Percentiles rank a stretch among this genome's conserved stretches.
These are phyloP conservation scores for Pyrenochaeta sp. DNA, from an alignment of 2,329 filamentous ascomycete species.

Conservation along the genomic window DNA sequence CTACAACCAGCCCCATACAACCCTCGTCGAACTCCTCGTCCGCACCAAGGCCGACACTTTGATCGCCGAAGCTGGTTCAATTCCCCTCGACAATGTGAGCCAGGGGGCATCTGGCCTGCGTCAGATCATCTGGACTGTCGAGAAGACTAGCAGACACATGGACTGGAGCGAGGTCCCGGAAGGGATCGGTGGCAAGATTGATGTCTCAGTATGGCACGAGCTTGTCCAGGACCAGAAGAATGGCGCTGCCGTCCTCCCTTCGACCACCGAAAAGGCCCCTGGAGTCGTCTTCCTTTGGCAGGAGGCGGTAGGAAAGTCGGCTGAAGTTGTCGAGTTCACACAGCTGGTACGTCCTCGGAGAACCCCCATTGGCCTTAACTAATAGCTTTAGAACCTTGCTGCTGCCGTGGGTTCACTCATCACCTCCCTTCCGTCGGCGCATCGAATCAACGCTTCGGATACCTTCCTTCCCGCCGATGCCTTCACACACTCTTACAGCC, in stretches of 20 bases:
- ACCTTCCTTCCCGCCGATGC: constrained; percentile 85
- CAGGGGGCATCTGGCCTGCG: constrained; percentile 73
- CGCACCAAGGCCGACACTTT: constrained; percentile 80
- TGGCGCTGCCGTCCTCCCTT: constrained; percentile 69
- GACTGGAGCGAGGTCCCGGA: constrained; percentile 92
- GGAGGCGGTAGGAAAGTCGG: constrained; percentile 54
- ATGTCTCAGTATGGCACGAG: constrained; percentile 92
- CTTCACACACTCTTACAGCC: constrained; percentile 78
- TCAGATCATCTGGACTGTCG: constrained; percentile 90
- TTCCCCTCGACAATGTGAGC: constrained; percentile 78
- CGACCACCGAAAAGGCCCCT: constrained; percentile 61
- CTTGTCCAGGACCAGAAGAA: constrained; percentile 71
- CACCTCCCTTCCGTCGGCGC: constrained; percentile 74
- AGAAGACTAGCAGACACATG: constrained; percentile 88
- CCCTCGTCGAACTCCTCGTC: constrained; percentile 74
- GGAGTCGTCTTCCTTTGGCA: constrained; percentile 72
- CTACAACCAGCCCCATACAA: constrained; percentile 75
- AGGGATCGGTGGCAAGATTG: constrained; percentile 75
- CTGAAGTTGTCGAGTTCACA: constrained; percentile 80
- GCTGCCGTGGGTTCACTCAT: constrained; percentile 82
- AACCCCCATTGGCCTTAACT: constrained; percentile 1
- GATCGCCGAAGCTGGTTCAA: constrained; percentile 83
- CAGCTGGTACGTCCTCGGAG: constrained; percentile 60
- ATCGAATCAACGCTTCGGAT: constrained; percentile 77
- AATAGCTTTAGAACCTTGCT: constrained; percentile 72